A percentile compares a stretch with the other conserved stretches of the same genome.
These are phyloP conservation scores for Candida easanensis DNA, from an alignment of 805 yeast species.

Conservation along the genomic window DNA sequence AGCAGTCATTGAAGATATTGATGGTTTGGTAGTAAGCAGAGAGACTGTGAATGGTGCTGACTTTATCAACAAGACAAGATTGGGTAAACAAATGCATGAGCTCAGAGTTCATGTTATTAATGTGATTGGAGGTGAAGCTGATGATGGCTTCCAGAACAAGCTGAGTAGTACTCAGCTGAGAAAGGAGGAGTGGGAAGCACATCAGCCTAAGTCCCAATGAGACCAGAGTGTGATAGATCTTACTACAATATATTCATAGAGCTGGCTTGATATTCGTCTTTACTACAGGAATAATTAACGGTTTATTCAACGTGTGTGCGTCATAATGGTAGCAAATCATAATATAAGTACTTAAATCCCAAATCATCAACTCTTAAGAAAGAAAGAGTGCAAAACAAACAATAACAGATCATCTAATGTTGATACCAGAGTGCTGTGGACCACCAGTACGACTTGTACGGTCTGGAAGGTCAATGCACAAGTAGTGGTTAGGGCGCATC, in stretches of 20 bases:
- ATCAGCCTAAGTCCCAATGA: too few species aligned
- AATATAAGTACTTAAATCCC: background rate
- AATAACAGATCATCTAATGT: background rate
- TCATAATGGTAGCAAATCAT: slow-evolving; percentile 1
- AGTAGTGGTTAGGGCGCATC: slow-evolving; percentile 45
- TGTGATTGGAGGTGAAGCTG: slow-evolving; percentile 63
- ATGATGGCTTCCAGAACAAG: slow-evolving; percentile 63
- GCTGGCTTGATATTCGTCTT: too few species aligned
- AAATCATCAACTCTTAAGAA: too few species aligned
- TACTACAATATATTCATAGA: too few species aligned
- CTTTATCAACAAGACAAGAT: slow-evolving; percentile 64
- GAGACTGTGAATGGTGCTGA: slow-evolving; percentile 80
- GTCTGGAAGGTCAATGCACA: slow-evolving; percentile 89
- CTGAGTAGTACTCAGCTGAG: slow-evolving; percentile 84
- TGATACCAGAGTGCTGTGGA: slow-evolving; percentile 11
- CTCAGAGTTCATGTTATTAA: slow-evolving; percentile 53
- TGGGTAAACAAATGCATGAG: slow-evolving; percentile 48
- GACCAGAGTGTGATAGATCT: too few species aligned
- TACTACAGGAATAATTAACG: too few species aligned
- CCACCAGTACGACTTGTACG: slow-evolving; percentile 48
- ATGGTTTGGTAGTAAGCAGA: slow-evolving; percentile 75
- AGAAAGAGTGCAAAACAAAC: too few species aligned
- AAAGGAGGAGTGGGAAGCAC: slow-evolving; percentile 27
- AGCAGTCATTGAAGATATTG: slow-evolving; percentile 66
- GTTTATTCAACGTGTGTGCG: too few species aligned